Base-by-base conservation (phyloP, 495 filamentous ascomycete genomes). In the Glutinoglossum americanum region DNA sequence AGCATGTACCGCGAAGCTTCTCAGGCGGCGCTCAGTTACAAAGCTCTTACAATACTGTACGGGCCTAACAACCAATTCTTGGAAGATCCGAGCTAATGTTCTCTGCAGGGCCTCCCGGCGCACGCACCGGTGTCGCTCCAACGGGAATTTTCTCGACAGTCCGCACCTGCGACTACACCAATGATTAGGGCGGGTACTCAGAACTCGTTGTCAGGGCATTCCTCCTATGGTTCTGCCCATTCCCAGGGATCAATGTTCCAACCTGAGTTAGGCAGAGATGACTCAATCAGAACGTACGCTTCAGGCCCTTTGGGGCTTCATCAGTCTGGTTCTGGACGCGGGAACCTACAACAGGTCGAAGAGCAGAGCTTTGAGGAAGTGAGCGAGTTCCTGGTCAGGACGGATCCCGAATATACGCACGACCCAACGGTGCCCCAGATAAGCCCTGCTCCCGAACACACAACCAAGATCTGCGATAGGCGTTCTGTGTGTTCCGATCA, bases 141-240 rank as follows among this genome's bases (percentile, higher is more conserved):
- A 19, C 56, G 56, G 27, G 39, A 26, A 3, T 58, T 54, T 49
- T 58, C 56, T 19, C 35, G 13, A n/a, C 56, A 54, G 44, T 58
- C 56, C 37, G 56, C 56, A 2, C 56, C 56, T 48, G 56, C 56
- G 19, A 28, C 21, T 1, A 21, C 41, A 9, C 17, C 35, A 5
- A 58, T 58, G 56, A 11, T 5, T 11, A 58, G 56, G 25, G 54
- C 44, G 35, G 1, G 3, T 17, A 47, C 44, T 11, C 44, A 58
- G 25, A 58, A 17, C 25, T 45, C 56, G 5, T 32, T 25, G 27
- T 39, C 26, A 9, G 55, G 26, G 7, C 32, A 21, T 5, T 7
- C 32, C 19, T 51, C 41, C 45, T 30, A 27, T 51, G 41, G 23
- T 19, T 15, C 28, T 23, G 27, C 6, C 23, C 7, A 15, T 9